Conservation (phyloP, 306 rosid species). For the Herpetospermum pedunculosum region DNA sequence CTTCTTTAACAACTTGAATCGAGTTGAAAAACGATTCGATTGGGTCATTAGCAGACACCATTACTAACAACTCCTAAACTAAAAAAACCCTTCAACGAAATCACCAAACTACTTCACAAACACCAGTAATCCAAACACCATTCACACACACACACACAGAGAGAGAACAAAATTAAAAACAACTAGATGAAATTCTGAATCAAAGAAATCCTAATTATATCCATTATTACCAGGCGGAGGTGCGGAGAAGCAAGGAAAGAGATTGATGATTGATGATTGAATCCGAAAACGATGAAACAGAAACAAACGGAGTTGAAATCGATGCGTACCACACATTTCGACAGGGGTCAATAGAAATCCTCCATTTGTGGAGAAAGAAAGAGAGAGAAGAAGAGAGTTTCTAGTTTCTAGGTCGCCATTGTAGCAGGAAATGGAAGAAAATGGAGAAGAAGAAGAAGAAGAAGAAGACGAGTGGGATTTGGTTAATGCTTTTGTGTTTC, state of each 20-base stretch:
- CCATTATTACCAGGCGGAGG: background rate
- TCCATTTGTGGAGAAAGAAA: background rate
- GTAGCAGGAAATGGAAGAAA: background rate
- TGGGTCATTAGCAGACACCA: slow-evolving; percentile 79
- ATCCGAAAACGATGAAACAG: background rate
- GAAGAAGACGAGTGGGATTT: background rate
- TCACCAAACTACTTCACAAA: slow-evolving; percentile 12
- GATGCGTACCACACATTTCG: slow-evolving; percentile 5
- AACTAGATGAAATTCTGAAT: background rate
- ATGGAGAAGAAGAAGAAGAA: background rate
- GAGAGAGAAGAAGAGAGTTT: background rate
- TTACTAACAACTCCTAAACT: slow-evolving; percentile 28
- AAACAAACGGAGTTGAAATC: background rate
- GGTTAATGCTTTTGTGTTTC: slow-evolving; percentile 18
- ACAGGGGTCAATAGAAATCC: slow-evolving; percentile 1
- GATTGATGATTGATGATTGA: background rate
- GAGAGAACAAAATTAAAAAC: background rate
- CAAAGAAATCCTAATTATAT: background rate
- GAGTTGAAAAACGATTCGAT: slow-evolving; percentile 79
- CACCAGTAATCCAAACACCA: background rate
- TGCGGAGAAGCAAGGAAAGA: background rate
- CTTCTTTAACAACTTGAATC: slow-evolving; percentile 68
- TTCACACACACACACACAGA: background rate
- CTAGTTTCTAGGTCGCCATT: slow-evolving; percentile 5
- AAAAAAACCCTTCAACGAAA: background rate